Conservation (phyloP, 2,329 filamentous ascomycete species). For the Grosmannia penicillata region DNA sequence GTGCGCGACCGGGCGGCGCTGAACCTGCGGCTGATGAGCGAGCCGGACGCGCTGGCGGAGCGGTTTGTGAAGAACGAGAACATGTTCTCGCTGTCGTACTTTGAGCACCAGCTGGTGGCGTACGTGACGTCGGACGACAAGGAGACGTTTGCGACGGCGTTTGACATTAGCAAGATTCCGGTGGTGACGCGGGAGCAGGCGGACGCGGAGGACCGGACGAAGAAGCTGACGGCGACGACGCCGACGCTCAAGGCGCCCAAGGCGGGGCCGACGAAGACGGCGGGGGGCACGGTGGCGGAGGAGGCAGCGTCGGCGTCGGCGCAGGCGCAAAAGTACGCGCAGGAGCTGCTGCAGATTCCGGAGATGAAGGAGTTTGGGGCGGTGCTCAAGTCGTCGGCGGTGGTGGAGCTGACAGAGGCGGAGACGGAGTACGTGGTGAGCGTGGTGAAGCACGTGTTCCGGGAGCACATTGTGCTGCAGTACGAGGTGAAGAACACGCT, state of each 20-base stretch:
- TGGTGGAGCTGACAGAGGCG: slow-evolving; percentile 84
- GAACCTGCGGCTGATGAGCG: slow-evolving; percentile 81
- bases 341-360: slow-evolving; percentile 76
- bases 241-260: slow-evolving; percentile 91
- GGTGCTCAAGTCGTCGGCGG: slow-evolving; percentile 77
- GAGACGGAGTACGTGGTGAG: slow-evolving; percentile 95
- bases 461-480: slow-evolving; percentile 88
- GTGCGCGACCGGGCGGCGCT: slow-evolving; percentile 89
- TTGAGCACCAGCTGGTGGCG: slow-evolving; percentile 94
- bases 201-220: slow-evolving; percentile 86
- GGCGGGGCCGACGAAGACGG: slow-evolving; percentile 58
- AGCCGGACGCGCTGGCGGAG: slow-evolving; percentile 74
- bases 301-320: slow-evolving; percentile 63
- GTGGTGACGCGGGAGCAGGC: slow-evolving; percentile 93
- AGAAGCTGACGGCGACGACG: slow-evolving; percentile 88
- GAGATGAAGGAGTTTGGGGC: slow-evolving; percentile 82
- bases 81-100: slow-evolving; percentile 86
- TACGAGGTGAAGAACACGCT: slow-evolving; percentile 98
- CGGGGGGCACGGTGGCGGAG: slow-evolving; percentile 50
- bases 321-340: slow-evolving; percentile 73
- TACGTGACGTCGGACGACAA: slow-evolving; percentile 92
- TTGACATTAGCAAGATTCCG: slow-evolving; percentile 82
- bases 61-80: slow-evolving; percentile 92
- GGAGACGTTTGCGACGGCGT: slow-evolving; percentile 67
- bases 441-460: slow-evolving; percentile 94